A percentile compares a stretch with the other conserved stretches of the same genome.
Conservation (phyloP, 192 early-diverging fungal genomes). For the Backusella circina region DNA sequence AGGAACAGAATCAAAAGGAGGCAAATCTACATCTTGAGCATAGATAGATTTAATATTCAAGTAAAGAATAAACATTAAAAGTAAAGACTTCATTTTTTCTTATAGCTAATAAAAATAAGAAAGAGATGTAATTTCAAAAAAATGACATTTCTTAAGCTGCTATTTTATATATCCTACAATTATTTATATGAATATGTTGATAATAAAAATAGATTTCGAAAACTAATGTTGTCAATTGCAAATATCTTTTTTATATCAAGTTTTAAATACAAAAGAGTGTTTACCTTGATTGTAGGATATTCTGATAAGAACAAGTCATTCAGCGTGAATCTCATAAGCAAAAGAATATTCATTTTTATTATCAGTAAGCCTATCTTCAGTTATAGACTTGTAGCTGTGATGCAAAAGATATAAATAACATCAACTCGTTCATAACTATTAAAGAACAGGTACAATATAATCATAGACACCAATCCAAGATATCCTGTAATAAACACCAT, state of each 20-base stretch:
- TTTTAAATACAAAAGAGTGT: background rate
- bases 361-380: too few species aligned
- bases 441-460: too few species aligned
- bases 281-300: background rate
- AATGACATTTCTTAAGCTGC: too few species aligned
- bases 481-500: too few species aligned
- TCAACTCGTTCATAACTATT: too few species aligned
- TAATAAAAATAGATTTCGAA: background rate
- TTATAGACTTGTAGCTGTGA: too few species aligned
- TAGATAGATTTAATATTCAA: background rate
- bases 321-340: background rate
- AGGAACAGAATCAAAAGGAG: background rate
- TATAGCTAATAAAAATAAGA: background rate
- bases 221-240: background rate
- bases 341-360: too few species aligned
- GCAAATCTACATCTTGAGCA: background rate
- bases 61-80: background rate
- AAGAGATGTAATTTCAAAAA: background rate
- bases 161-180: too few species aligned
- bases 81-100: background rate
- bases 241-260: background rate
- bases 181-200: background rate
- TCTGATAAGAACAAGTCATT: background rate
- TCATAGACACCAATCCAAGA: too few species aligned
- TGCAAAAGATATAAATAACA: too few species aligned